phyloP scores from a whole-genome alignment of 1,284 basidiomycete genomes.

The Kwoniella shivajii region DNA sequence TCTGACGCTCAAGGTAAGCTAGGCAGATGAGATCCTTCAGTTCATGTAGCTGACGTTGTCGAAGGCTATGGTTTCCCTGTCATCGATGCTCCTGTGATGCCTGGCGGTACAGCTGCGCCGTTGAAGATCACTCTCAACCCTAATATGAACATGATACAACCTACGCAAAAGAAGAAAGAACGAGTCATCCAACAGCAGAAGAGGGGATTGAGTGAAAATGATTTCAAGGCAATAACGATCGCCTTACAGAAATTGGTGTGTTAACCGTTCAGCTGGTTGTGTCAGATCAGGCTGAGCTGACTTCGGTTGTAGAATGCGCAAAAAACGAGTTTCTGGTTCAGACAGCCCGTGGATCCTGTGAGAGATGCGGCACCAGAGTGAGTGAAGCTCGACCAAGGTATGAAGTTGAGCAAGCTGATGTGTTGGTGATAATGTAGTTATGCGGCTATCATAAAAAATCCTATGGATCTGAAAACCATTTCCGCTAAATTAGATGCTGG shows the following conservation, averaged over 20 bases:
- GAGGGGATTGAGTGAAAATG: slow-evolving; percentile 76
- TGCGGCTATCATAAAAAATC: slow-evolving; percentile 83
- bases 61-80: slow-evolving; percentile 35
- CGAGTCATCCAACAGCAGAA: slow-evolving; percentile 70
- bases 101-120: slow-evolving; percentile 56
- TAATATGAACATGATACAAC: slow-evolving; percentile 1
- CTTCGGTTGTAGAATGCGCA: slow-evolving; percentile 25
- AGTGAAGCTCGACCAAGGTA: slow-evolving; percentile 31
- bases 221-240: slow-evolving; percentile 76
- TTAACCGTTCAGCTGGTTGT: not conserved
- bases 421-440: slow-evolving; percentile 66
- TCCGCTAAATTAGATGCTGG: slow-evolving; percentile 83
- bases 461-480: slow-evolving; percentile 94
- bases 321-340: slow-evolving; percentile 59
- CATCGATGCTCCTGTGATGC: slow-evolving; percentile 11
- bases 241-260: slow-evolving; percentile 74
- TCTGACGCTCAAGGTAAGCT: slow-evolving; percentile 18
- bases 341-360: slow-evolving; percentile 86
- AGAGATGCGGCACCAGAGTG: slow-evolving; percentile 82
- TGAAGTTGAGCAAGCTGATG: not conserved
- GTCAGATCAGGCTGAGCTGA: slow-evolving; percentile 6
- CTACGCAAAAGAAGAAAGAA: slow-evolving; percentile 49
- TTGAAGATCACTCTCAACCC: slow-evolving; percentile 49
- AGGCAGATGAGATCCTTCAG: not conserved
- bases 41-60: not conserved